A percentile compares a stretch with the other conserved stretches of the same genome.
These are phyloP conservation scores for Fusarium fujikuroi DNA, from an alignment of 2,329 filamentous ascomycete species.

Conservation along the genomic window DNA sequence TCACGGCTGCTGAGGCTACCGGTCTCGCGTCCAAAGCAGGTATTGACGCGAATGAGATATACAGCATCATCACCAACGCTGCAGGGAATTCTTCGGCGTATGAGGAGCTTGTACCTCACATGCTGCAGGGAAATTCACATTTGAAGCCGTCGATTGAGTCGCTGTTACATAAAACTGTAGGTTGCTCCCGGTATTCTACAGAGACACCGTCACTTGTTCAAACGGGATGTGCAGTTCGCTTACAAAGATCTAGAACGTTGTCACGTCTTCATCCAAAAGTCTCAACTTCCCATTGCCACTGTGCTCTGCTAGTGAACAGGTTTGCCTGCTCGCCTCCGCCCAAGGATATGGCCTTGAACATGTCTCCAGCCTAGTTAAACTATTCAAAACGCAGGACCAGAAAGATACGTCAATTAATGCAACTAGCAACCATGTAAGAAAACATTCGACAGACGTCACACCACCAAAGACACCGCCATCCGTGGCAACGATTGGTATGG, in stretches of 20 bases:
- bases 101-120: not conserved
- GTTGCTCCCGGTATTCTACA: accelerated
- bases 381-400: not conserved
- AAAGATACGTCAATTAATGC: accelerated
- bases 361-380: not conserved
- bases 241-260: not conserved
- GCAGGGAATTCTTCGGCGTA: not conserved
- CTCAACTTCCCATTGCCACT: not conserved
- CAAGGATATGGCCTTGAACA: not conserved
- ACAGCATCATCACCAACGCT: not conserved
- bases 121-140: accelerated
- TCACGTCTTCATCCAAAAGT: not conserved
- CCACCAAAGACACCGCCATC: not conserved
- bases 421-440: accelerated
- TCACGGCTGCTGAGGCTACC: not conserved
- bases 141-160: not conserved
- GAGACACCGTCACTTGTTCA: accelerated
- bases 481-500: accelerated
- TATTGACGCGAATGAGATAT: not conserved
- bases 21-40: not conserved
- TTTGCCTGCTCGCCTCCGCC: not conserved
- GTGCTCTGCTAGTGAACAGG: not conserved
- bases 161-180: not conserved
- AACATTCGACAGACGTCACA: accelerated
- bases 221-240: accelerated